These are phyloP conservation scores for Venturia oleaginea DNA, from an alignment of 2,329 filamentous ascomycete genomes.

Conservation along the genomic window DNA sequence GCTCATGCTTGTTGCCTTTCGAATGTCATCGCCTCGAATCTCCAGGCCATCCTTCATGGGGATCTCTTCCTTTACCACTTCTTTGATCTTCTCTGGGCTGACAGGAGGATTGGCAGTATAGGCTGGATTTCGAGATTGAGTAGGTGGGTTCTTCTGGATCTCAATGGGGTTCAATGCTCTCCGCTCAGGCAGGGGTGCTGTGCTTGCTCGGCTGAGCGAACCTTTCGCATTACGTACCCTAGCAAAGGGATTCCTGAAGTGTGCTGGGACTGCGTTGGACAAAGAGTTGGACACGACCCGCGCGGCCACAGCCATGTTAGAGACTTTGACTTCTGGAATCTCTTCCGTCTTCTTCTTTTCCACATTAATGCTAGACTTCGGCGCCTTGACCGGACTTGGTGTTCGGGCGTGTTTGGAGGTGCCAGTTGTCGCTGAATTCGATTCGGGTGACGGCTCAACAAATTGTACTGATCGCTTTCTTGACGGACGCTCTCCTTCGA, in stretches of 20 bases:
- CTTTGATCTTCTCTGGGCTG: slow-evolving; percentile 8
- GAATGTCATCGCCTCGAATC: slow-evolving; percentile 77
- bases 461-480: slow-evolving; percentile 32
- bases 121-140: slow-evolving; percentile 69
- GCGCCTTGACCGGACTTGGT: slow-evolving; percentile 1
- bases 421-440: not conserved
- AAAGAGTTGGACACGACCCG: slow-evolving; percentile 12
- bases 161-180: slow-evolving; percentile 47
- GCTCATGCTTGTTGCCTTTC: slow-evolving; percentile 81
- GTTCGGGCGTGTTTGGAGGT: not conserved
- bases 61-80: slow-evolving; percentile 25
- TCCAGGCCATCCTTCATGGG: slow-evolving; percentile 71
- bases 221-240: slow-evolving; percentile 12
- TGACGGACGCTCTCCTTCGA: slow-evolving; percentile 20
- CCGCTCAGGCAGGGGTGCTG: not conserved
- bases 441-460: slow-evolving; percentile 8
- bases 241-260: slow-evolving; percentile 14
- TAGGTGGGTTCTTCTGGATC: slow-evolving; percentile 75
- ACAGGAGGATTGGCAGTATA: slow-evolving; percentile 60
- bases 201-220: slow-evolving; percentile 10
- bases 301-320: slow-evolving; percentile 18
- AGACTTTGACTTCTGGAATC: slow-evolving; percentile 9
- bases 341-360: slow-evolving; percentile 4
- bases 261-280: slow-evolving; percentile 8
- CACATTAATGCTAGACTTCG: not conserved